phyloP scores from a whole-genome alignment of 768 basidiomycete genomes.

The Lactarius tabidus region DNA sequence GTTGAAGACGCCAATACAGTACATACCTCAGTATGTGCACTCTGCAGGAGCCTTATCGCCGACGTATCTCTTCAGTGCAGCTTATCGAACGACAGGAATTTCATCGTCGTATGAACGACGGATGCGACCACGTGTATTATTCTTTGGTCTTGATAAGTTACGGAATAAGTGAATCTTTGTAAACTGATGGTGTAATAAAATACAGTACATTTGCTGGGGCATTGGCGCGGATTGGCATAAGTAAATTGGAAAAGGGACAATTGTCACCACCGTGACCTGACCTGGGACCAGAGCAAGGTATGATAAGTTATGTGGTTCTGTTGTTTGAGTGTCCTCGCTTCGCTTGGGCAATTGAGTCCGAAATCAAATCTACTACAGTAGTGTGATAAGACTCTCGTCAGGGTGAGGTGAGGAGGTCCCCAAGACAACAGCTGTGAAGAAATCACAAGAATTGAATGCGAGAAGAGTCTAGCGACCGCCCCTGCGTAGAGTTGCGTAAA shows the following conservation, averaged over 20 bases:
- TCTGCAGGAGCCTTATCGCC: neutral
- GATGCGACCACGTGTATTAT: neutral
- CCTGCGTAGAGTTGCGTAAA: slow-evolving; percentile 7
- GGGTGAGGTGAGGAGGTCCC: neutral
- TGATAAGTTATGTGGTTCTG: neutral
- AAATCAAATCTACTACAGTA: neutral
- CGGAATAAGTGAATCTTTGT: neutral
- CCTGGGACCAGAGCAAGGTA: neutral
- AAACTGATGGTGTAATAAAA: neutral
- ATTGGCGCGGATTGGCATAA: neutral
- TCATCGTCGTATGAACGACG: neutral
- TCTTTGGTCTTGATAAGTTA: neutral
- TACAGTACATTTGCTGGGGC: neutral
- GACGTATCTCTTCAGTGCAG: neutral
- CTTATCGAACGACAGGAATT: neutral
- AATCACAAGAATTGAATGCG: neutral
- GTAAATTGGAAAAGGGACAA: neutral
- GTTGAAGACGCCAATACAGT: too few species aligned
- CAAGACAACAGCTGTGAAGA: neutral
- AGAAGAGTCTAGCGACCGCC: slow-evolving; percentile 5
- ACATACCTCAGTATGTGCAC: too few species aligned
- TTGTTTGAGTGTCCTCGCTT: neutral
- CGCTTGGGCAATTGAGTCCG: neutral
- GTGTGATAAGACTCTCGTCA: neutral
- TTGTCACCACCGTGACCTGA: neutral